These are phyloP conservation scores for Erodium moschatum DNA, from an alignment of 441 rosid species.

Conservation along the genomic window DNA sequence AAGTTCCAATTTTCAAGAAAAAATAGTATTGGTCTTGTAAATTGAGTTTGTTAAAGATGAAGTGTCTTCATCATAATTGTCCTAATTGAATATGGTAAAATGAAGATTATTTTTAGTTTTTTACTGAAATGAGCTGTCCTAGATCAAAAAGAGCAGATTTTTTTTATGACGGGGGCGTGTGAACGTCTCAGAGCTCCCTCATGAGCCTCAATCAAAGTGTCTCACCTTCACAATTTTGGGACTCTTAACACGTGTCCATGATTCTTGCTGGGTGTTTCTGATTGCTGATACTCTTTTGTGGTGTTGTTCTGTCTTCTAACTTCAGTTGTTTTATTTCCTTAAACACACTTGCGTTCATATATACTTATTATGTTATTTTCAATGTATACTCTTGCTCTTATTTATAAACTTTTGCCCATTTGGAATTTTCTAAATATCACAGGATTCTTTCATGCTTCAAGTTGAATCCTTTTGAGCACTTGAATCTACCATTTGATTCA, in stretches of 20 bases:
- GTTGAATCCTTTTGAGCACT: conserved; percentile 84
- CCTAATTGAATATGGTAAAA: not conserved
- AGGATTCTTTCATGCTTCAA: conserved; percentile 97
- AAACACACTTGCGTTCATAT: not conserved
- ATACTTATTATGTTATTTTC: not conserved
- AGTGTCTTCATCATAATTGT: not conserved
- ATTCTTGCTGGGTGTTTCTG: not conserved
- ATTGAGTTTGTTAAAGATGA: not conserved
- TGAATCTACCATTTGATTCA: conserved; percentile 65
- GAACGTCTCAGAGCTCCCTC: not conserved
- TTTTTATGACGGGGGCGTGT: not conserved
- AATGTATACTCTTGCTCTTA: not conserved
- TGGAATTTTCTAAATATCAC: conserved; percentile 13
- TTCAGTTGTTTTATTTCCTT: not conserved
- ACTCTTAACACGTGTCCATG: not conserved
- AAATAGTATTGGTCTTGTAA: too few relatives aligned
- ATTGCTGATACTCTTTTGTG: not conserved
- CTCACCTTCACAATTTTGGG: not conserved
- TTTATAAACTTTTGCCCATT: not conserved
- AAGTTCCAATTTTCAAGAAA: too few relatives aligned
- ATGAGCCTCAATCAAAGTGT: not conserved
- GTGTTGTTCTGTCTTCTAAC: not conserved
- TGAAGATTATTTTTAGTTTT: not conserved
- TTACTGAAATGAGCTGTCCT: not conserved
- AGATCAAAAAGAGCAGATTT: not conserved